Evolutionary conservation across 2,329 filamentous ascomycete genomes (phyloP), one percentile per base, ranked within the genome.

Genomic region (Sodiomyces alkalinus): DNA sequence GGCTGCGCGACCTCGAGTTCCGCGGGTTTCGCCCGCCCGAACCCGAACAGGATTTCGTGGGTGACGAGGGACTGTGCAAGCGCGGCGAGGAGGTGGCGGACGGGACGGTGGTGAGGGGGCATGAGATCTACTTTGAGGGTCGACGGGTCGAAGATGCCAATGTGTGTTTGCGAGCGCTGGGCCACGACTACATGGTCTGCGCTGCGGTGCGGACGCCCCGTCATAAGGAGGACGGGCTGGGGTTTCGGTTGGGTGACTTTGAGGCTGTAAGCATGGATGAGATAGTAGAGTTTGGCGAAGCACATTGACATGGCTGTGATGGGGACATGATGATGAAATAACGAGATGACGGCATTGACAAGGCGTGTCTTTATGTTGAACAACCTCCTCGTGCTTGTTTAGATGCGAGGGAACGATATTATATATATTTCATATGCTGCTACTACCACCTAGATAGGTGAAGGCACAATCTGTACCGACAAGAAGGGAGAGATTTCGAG

Each of bases 1-100:
- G 80, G 80, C 58, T 87, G 27, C 57, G 56, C 28, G 67, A 78
- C 27, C 55, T 86, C 7, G 75, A 85, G 41, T 81, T 87, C 44
- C 56, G 61, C 33, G 55, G 61, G 27, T 77, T 81, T 29, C 55
- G 59, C 28, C 65, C 74, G 27, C 74, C 75, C 4, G 35, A 32
- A 29, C 47, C 50, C 7, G 46, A 44, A 15, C 25, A 25, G 1
- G 38, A 28, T 10, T 44, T 55, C 4, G 43, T 52, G 17, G 49
- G 51, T n/a, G 45, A 51, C 4, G 44, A 46, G 16, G n/a, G n/a
- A n/a, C n/a, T n/a, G n/a, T n/a, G n/a, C n/a, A n/a, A n/a, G n/a
- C n/a, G n/a, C n/a, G n/a, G n/a, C n/a, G n/a, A n/a, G n/a, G n/a
- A n/a, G n/a, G n/a, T n/a, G n/a, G 42, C 50, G 18, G 47, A 41